Evolutionary conservation across 1,284 basidiomycete species (phyloP), one percentile per base, ranked within the genome.

Genomic region (Boletus calvinii): DNA sequence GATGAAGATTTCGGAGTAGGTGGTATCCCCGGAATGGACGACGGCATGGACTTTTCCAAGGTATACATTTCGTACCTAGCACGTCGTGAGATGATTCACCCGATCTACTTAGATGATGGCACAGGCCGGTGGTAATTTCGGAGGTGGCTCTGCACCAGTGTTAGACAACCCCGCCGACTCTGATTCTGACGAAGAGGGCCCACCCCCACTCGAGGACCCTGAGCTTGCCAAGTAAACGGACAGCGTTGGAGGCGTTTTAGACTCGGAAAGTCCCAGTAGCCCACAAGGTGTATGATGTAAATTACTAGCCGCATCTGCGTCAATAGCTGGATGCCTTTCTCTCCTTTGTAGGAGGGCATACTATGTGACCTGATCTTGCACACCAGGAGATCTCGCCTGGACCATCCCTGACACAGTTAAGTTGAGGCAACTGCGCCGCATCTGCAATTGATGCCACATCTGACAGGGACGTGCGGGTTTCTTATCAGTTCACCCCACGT

Each of bases 191-290:
- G 85, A 85, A 42, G 85, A 82, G 34, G 87, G 82, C 49, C 87
- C 87, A 52, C 88, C 89, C 54, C 85, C 88, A 59, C 82, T 91
- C 42, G 89, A 91, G 72, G 80, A 83, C 46, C 77, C 74, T 24
- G 79, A 82, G 61, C 69, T 70, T 18, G 34, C 59, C 47, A 45
- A 50, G 41, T 63, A 50, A 30, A 44, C 17, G 34, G 46, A 54
- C 18, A 13, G n/a, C 20, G 22, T 32, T 30, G 24, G 20, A 17
- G 22, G 44, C 36, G 13, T 29, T 20, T 5, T 18, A 6, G 9
- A 20, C 22, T 32, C 31, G 20, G 9, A 59, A 44, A 41, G 43
- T 46, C 22, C 24, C 10, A 22, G 37, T 46, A 48, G 32, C 34
- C 37, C 30, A 51, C 41, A 37, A 51, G 30, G 32, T 53, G 49